Base-by-base conservation (phyloP, 768 basidiomycete species). In the Lyophyllum atratum region DNA sequence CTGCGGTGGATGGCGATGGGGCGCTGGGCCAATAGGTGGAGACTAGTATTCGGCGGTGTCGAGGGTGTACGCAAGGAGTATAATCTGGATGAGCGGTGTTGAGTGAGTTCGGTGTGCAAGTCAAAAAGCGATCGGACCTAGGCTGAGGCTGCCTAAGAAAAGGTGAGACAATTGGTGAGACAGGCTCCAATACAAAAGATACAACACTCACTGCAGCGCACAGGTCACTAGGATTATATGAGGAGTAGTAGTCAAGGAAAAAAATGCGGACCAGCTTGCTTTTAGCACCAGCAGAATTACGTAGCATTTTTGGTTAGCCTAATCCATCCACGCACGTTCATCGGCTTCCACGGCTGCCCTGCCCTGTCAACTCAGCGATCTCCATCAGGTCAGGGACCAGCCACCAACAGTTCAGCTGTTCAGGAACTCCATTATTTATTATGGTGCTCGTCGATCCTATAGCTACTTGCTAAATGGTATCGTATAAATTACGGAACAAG, bases 261-360 rank as follows among this genome's bases (percentile, higher is more conserved):
- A 68, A 67, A 68, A 66, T 65, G 59, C 47, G 37, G 43, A 56
- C 46, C 46, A 48, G 59, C 54, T 48, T 52, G 46, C 22, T 60
- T 60, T 57, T 40, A 56, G 55, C 34, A 43, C 40, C 21, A 31
- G 21, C 47, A 71, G 70, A 71, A 71, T 73, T 74, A 71, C 69
- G 73, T 70, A 71, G 66, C 60, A 60, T 56, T 52, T 58, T 54
- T n/a, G 24, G 28, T 49, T 53, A 22, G 51, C 46, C 50, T 48
- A 49, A 43, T 25, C 49, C 46, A 51, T 55, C 62, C 73, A 77
- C 82, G 80, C 80, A 83, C 82, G 82, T 83, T 82, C 75, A 64
- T 81, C 79, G 78, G 78, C 73, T 66, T 49, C 49, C 58, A 26
- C 62, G 61, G 68, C 59, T 55, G 34, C 55, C 52, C 49, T 44